Percentiles rank a stretch among this genome's conserved stretches.
Evolutionary conservation across 257 asterid species (phyloP).

Genomic region (Cinchona pubescens): DNA sequence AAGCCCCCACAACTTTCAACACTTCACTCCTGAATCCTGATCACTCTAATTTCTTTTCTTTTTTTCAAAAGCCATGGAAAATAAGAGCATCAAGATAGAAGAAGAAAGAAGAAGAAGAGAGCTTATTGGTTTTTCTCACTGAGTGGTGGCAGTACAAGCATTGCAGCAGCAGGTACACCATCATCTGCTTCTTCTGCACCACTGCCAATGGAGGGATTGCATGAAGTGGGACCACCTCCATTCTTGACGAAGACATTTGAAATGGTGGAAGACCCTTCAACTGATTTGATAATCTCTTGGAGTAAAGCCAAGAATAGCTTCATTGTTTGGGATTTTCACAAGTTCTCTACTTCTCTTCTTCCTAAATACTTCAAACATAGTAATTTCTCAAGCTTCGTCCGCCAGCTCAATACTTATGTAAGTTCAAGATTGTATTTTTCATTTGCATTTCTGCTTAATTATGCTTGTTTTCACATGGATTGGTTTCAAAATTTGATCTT

Average conservation of each 20-base stretch:
- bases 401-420: constrained; percentile 98
- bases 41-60: not conserved
- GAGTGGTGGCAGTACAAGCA: too few relatives aligned
- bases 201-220: constrained; percentile 77
- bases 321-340: constrained; percentile 76
- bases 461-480: not conserved
- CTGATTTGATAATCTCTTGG: constrained; percentile 85
- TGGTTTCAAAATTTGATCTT: not conserved
- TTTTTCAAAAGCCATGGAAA: constrained; percentile 15
- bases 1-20: too few relatives aligned
- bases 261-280: constrained; percentile 85
- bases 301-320: constrained; percentile 71
- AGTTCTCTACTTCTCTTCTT: constrained; percentile 69
- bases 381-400: constrained; percentile 89
- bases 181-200: constrained; percentile 46
- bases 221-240: constrained; percentile 86
- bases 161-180: too few relatives aligned
- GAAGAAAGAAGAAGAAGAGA: constrained; percentile 61
- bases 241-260: constrained; percentile 76
- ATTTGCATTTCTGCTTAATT: not conserved
- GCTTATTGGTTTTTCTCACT: not conserved
- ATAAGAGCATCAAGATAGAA: constrained; percentile 40
- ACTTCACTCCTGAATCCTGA: not conserved
- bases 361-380: constrained; percentile 85
- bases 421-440: constrained; percentile 27